Evolutionary conservation across 805 yeast species (phyloP), one percentile per base, ranked within the genome.

Genomic region (Saturnispora ahearnii): DNA sequence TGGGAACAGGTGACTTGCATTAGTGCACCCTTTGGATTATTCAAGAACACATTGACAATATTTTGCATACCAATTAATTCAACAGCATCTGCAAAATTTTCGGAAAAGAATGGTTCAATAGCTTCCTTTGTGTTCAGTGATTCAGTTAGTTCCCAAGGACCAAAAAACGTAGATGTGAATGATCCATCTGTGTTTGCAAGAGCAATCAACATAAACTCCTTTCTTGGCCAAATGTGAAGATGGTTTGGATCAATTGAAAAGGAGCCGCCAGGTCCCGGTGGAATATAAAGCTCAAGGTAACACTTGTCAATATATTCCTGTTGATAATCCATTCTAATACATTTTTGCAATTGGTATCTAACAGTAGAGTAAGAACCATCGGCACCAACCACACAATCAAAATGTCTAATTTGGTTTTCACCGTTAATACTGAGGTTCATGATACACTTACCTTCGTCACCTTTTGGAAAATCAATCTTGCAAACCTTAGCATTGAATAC

Each of bases 171-270:
- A 1, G 87, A 82, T 0, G 96, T 90, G 65, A 89, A 90, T 5
- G 95, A 82, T 0, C 91, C 93, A 62, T 87, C 95, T 24, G 68
- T 64, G 57, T 90, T 90, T 9, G 97, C 86, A 51, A 90, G 72
- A 0, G 96, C 96, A 59, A 90, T 90, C 57, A 90, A 73, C 97
- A 90, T 90, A 62, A 72, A 87, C 48, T 85, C 73, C 51, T 81
- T 78, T 43, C 96, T 72, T 4, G 97, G 97, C 97, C 97, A 90
- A 43, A 90, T 87, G 60, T 90, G 97, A 46, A 90, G 72, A 62
- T 87, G 88, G 65, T 87, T 80, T 7, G 89, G 82, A 55, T 81
- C 78, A 22, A 85, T 69, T 15, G 70, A 67, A 58, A 80, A 85
- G 22, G 69, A 59, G 36, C 55, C 65, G 4, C 60, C 58, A 2